Base-by-base conservation (phyloP, 176 grass and related monocot genomes). In the Oryza punctata region DNA sequence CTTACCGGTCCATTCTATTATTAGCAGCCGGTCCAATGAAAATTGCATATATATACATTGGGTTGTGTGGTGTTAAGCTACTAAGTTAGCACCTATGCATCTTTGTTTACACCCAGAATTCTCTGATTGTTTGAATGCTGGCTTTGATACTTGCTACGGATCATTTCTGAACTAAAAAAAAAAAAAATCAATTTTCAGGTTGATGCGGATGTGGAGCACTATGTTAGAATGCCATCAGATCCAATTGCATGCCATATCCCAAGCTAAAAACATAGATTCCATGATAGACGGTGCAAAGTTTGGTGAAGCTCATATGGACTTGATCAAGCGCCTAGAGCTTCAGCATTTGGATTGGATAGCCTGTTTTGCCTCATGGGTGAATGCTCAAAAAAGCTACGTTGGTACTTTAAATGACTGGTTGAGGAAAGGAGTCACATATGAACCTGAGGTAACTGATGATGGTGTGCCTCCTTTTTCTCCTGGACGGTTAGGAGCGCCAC, bases 181-280 rank as follows among this genome's bases (percentile, higher is more conserved):
- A 33, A 33, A n/a, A n/a, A n/a, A n/a, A n/a, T 15, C 70, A 7
- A 26, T 84, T 88, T 90, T 72, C 83, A 98, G 96, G 78, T 87
- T 98, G 81, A 92, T 77, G 87, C 74, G 35, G 81, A 98, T 98
- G 96, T 96, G 93, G 96, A 65, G 44, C 10, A 68, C 70, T 35
- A 94, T 98, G 91, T 75, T 89, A 67, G 93, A 95, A 90, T 95
- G 96, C 74, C 96, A 98, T 76, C 91, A 86, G 72, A 98, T 92
- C 83, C 96, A 98, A 74, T 77, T 69, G 77, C 89, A 96, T 85
- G 96, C 93, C 21, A 90, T 98, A 78, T 96, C 96, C 10, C 84
- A 89, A 80, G 90, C 93, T 44, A 94, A 94, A 84, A 96, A 92
- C 83, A 85, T 99, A 71, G 93, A 94, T 71, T 87, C 93, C 13